Conservation (phyloP, 805 yeast species). For the Cyberlindnera misumaiensis region DNA sequence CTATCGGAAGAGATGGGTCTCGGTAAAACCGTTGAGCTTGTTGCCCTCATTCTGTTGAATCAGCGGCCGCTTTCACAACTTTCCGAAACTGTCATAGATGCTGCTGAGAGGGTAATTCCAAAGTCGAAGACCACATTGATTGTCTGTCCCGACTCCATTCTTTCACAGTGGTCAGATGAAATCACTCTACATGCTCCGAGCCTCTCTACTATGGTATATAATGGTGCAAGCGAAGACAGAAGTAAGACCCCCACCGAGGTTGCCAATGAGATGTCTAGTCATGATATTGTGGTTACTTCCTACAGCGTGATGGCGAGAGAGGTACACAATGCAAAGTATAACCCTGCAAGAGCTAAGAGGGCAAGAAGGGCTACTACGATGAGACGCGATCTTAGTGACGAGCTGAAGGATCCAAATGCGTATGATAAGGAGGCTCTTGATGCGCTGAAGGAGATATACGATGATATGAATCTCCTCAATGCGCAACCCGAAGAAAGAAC, state of each 20-base stretch:
- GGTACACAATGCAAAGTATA: conserved; percentile 70
- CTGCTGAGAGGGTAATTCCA: conserved; percentile 16
- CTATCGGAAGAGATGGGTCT: conserved; percentile 96
- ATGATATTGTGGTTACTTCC: conserved; percentile 78
- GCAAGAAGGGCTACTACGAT: conserved; percentile 9
- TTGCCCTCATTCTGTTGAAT: conserved; percentile 58
- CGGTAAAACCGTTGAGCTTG: conserved; percentile 87
- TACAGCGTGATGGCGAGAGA: conserved; percentile 68
- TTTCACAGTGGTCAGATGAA: conserved; percentile 84
- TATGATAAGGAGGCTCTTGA: conserved; percentile 4
- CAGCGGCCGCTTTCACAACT: conserved; percentile 34
- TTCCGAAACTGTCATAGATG: conserved; percentile 5
- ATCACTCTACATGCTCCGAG: conserved; percentile 51
- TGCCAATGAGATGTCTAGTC: conserved; percentile 48
- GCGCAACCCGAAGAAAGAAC: conserved; percentile 4
- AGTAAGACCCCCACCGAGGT: conserved; percentile 27
- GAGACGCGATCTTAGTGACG: not conserved
- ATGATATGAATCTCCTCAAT: conserved; percentile 7
- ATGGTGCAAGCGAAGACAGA: conserved; percentile 42
- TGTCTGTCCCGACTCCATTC: conserved; percentile 79
- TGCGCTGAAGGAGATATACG: conserved; percentile 8
- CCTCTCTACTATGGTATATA: conserved; percentile 55
- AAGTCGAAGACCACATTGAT: conserved; percentile 69
- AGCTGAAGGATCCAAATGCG: not conserved
- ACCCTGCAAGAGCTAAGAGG: conserved; percentile 36